Evolutionary conservation across 129 eudicot genomes (phyloP), one percentile per base, ranked within the genome.

Genomic region (Flaveria bidentis): DNA sequence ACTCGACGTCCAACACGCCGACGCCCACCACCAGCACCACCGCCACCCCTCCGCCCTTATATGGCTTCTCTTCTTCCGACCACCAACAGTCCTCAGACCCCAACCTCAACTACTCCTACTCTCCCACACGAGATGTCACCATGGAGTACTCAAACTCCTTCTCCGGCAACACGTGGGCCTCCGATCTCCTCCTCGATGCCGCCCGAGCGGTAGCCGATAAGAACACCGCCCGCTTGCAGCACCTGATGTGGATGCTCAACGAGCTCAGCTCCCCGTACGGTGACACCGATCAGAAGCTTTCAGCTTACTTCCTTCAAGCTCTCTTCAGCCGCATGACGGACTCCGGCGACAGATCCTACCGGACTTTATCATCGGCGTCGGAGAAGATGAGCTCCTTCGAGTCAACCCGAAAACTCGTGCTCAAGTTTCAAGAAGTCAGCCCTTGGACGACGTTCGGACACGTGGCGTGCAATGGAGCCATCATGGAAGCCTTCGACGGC

Each of bases 371-470:
- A 3, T 76, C 89, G 8, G 93, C 96, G 0, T 85, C 89, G 0
- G 93, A 89, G 15, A 89, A 86, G 55, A 81, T 78, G 47, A 77
- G 87, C 44, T 88, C 97, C 0, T 94, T 94, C 66, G 97, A 89
- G 56, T 86, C 96, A 1, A 87, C 96, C 0, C 73, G 99, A 8
- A 89, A 85, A 69, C 88, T 76, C 50, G 82, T 89, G 5, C 82
- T 91, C 3, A 94, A 94, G 67, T 94, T 91, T 70, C 99, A 94
- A 73, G 97, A 94, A 55, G 99, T 89, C 10, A 94, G 99, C 75
- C 97, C 99, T 0, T 94, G 99, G 99, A 87, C 96, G 11, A 94
- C 91, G 39, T 94, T 94, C 47, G 99, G 99, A 1, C 99, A 94
- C 76, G 99, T 91, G 47, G 99, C 99, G 4, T 86, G 81, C 20